These are phyloP conservation scores for Wallacemonas collosoma DNA, from an alignment of 208 protist genomes.

Conservation along the genomic window DNA sequence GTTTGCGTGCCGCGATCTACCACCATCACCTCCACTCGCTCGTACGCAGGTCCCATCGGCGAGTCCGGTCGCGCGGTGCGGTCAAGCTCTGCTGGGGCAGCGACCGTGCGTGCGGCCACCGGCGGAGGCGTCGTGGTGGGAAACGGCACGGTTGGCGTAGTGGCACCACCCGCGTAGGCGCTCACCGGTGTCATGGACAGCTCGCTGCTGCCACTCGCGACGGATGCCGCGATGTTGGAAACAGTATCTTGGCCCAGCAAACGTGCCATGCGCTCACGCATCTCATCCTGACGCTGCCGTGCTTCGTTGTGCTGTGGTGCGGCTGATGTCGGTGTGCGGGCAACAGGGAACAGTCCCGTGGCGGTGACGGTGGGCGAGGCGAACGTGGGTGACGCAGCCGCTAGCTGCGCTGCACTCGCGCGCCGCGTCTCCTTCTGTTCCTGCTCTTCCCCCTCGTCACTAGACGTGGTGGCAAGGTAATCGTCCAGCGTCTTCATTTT, in stretches of 20 bases:
- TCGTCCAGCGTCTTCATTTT: slow-evolving; percentile 73
- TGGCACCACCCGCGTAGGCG: background rate
- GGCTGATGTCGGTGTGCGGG: background rate
- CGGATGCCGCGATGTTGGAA: slow-evolving; percentile 18
- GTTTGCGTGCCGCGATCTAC: slow-evolving; percentile 88
- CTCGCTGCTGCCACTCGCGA: slow-evolving; percentile 17
- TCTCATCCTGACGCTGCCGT: slow-evolving; percentile 44
- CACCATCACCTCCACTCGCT: slow-evolving; percentile 75
- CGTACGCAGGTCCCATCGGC: slow-evolving; percentile 18
- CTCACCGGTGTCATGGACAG: slow-evolving; percentile 19
- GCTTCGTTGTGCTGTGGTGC: slow-evolving; percentile 1
- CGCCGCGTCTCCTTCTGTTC: background rate
- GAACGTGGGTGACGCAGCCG: background rate
- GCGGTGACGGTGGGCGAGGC: background rate
- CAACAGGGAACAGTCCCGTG: background rate
- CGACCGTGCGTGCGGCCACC: too few relatives aligned
- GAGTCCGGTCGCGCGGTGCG: too few relatives aligned
- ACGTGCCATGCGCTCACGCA: slow-evolving; percentile 57
- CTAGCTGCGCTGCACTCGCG: background rate
- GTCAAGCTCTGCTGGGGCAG: too few relatives aligned
- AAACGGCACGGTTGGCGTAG: slow-evolving; percentile 3
- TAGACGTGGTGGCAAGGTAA: slow-evolving; percentile 49
- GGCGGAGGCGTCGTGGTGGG: background rate
- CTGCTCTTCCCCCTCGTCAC: slow-evolving; percentile 23
- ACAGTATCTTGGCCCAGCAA: slow-evolving; percentile 49